A percentile compares a stretch with the other conserved stretches of the same genome.
Evolutionary conservation across 768 basidiomycete species (phyloP).

Genomic region (Tricholoma furcatifolium): DNA sequence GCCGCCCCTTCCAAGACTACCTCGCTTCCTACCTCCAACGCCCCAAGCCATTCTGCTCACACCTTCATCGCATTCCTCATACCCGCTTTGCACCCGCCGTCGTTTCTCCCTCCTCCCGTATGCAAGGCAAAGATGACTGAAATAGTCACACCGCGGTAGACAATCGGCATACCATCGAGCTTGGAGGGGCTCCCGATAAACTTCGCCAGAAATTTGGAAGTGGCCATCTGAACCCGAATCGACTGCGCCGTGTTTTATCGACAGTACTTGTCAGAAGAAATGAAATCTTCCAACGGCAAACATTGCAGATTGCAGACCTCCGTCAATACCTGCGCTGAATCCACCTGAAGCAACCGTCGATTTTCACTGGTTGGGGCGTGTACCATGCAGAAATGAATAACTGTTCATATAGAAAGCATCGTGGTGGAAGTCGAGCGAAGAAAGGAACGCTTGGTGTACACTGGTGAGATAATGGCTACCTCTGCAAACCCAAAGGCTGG

Average conservation of each 20-base stretch:
- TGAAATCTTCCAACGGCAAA: slow-evolving; percentile 31
- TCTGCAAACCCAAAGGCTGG: too few species aligned
- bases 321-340: background rate
- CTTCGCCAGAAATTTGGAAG: slow-evolving; percentile 33
- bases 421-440: slow-evolving; percentile 61
- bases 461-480: slow-evolving; percentile 48
- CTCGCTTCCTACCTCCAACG: too few species aligned
- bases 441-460: slow-evolving; percentile 61
- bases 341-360: slow-evolving; percentile 42
- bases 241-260: slow-evolving; percentile 52
- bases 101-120: too few species aligned
- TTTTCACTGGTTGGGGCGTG: slow-evolving; percentile 69
- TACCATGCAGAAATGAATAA: slow-evolving; percentile 75
- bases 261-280: slow-evolving; percentile 47
- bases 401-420: slow-evolving; percentile 57
- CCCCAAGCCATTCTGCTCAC: too few species aligned
- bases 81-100: too few species aligned
- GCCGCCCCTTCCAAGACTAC: too few species aligned
- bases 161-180: slow-evolving; percentile 10
- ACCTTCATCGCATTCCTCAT: too few species aligned
- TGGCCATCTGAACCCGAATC: slow-evolving; percentile 62
- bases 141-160: too few species aligned
- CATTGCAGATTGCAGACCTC: background rate
- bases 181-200: background rate
- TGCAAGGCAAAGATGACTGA: too few species aligned